Percentiles rank a stretch among this genome's conserved stretches.
Conservation (phyloP, 2,329 filamentous ascomycete species). For the Sporothrix globosa region DNA sequence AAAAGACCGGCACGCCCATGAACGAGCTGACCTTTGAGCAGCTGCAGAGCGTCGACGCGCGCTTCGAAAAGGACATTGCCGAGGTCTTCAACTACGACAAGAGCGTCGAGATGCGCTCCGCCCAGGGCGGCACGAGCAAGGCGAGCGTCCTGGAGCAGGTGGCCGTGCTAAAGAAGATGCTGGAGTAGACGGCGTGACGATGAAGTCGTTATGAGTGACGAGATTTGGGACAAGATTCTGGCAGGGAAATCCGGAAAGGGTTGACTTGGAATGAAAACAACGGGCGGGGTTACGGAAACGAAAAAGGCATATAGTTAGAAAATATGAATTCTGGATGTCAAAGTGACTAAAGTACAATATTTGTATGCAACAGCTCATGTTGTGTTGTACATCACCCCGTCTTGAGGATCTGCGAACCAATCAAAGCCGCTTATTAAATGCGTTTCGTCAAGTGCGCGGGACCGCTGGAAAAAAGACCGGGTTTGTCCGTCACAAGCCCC, state of each 20-base stretch:
- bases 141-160: conserved; percentile 42
- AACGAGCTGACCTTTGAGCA: conserved; percentile 69
- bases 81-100: conserved; percentile 78
- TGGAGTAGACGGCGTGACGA: conserved; percentile 12
- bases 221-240: neutral
- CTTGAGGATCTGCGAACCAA: conserved; percentile 2
- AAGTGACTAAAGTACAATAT: too few relatives aligned
- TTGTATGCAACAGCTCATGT: too few relatives aligned
- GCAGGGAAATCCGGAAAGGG: neutral
- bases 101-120: conserved; percentile 77
- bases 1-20: conserved; percentile 69
- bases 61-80: conserved; percentile 72
- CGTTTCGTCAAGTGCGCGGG: neutral
- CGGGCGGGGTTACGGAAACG: neutral
- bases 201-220: neutral
- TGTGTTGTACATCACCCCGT: too few relatives aligned
- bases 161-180: conserved; percentile 35
- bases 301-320: neutral
- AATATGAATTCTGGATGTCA: too few relatives aligned
- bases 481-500: neutral
- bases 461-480: neutral
- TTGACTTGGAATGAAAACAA: neutral
- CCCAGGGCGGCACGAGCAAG: conserved; percentile 78
- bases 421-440: conserved; percentile 10
- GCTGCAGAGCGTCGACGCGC: conserved; percentile 66